Conservation (phyloP, 1,284 basidiomycete species). For the Apiotrichum siamense region DNA sequence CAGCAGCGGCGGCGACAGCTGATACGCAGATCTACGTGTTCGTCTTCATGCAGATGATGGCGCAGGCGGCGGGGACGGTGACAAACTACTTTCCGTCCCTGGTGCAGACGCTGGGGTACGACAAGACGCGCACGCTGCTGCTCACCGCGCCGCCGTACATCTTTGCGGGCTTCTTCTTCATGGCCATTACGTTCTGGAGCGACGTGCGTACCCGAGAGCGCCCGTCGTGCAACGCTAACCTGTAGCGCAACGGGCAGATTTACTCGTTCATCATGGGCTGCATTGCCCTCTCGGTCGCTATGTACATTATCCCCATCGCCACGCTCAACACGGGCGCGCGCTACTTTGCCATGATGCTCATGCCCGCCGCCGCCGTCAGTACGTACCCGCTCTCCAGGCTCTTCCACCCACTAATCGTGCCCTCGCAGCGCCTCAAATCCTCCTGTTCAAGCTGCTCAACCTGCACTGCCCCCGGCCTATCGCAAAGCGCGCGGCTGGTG, state of each 20-base stretch:
- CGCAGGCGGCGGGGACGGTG: not conserved
- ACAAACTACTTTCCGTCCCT: slow-evolving; percentile 15
- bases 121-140: slow-evolving; percentile 40
- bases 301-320: slow-evolving; percentile 24
- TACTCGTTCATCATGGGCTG: slow-evolving; percentile 22
- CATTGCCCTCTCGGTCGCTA: slow-evolving; percentile 16
- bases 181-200: slow-evolving; percentile 28
- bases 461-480: slow-evolving; percentile 23
- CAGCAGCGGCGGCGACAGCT: no score
- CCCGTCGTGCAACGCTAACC: not conserved
- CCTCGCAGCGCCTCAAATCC: not conserved
- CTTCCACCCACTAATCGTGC: no score
- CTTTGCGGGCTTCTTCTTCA: slow-evolving; percentile 20
- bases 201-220: slow-evolving; percentile 44
- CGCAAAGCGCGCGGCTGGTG: slow-evolving; percentile 45
- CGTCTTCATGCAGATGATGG: not conserved
- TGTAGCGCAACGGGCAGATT: slow-evolving; percentile 54
- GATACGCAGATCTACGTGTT: not conserved
- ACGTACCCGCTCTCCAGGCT: no score
- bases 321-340: slow-evolving; percentile 23
- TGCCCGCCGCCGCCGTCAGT: slow-evolving; percentile 11
- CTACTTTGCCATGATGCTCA: slow-evolving; percentile 21
- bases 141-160: slow-evolving; percentile 43
- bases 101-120: slow-evolving; percentile 36
- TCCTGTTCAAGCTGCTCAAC: not conserved